A percentile compares a stretch with the other conserved stretches of the same genome.
Conservation (phyloP, 164 flowering plant genomes). For the Litsea cubeba region DNA sequence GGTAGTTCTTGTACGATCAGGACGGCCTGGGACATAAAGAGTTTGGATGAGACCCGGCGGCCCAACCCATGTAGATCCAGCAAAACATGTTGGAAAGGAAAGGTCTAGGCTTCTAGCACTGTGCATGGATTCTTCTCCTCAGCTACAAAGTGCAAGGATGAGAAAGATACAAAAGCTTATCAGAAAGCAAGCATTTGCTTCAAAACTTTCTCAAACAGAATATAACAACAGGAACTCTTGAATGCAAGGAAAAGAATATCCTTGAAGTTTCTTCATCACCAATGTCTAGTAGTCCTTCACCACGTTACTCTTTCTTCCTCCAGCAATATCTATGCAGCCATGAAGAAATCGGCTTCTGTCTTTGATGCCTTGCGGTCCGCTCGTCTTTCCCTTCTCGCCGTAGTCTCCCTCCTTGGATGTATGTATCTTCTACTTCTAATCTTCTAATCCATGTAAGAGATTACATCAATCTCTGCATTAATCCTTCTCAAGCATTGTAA, state of each 20-base stretch:
- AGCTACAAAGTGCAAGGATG: neutral
- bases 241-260: slow-evolving; percentile 22
- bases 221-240: slow-evolving; percentile 9
- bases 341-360: neutral
- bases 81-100: no score
- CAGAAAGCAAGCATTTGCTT: slow-evolving; percentile 6
- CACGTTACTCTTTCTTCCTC: slow-evolving; percentile 4
- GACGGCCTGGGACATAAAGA: no score
- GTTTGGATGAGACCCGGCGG: no score
- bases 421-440: neutral
- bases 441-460: neutral
- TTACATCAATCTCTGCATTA: neutral
- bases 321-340: neutral
- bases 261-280: neutral
- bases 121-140: no score
- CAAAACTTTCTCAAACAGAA: neutral
- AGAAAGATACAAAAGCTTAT: neutral
- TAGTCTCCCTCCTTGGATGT: slow-evolving; percentile 6
- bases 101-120: no score
- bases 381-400: neutral
- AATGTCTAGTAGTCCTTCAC: neutral
- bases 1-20: no score
- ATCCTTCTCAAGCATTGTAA: neutral
- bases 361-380: neutral
- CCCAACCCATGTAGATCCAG: no score